Percentiles rank a stretch among this genome's conserved stretches.
Conservation (phyloP, 2,329 filamentous ascomycete species). For the Talaromyces rugulosus region DNA sequence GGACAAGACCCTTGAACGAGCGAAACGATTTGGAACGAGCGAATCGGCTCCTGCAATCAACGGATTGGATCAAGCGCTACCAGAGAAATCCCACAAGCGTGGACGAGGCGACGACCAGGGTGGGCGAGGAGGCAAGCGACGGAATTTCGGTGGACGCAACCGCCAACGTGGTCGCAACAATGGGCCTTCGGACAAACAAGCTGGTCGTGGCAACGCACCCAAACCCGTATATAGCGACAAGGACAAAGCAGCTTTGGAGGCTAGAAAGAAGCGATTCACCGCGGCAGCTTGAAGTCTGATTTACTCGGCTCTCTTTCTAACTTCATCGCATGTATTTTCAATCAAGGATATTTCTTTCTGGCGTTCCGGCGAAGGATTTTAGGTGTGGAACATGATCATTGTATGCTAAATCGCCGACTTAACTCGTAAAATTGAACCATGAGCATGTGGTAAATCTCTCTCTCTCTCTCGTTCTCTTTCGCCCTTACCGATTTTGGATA, state of each 20-base stretch:
- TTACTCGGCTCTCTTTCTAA: background rate
- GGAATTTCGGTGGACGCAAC: conserved; percentile 32
- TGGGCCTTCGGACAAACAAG: conserved; percentile 4
- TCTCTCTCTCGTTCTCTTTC: background rate
- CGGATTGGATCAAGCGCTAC: conserved; percentile 43
- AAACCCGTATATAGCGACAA: conserved; percentile 33
- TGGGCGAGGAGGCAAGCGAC: conserved; percentile 39
- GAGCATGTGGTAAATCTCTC: background rate
- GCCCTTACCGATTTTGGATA: background rate
- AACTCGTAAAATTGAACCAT: background rate
- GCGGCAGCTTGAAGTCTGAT: conserved; percentile 23
- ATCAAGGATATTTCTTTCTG: background rate
- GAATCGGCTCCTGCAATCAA: conserved; percentile 27
- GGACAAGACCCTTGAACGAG: conserved; percentile 42
- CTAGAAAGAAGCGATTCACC: conserved; percentile 46
- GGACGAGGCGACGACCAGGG: conserved; percentile 34
- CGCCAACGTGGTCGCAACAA: conserved; percentile 23
- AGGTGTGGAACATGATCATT: background rate
- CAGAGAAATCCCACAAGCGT: conserved; percentile 40
- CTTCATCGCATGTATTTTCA: background rate
- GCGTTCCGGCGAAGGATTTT: background rate
- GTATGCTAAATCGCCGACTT: background rate
- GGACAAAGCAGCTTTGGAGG: conserved; percentile 42
- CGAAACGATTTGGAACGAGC: conserved; percentile 43
- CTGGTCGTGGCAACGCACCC: conserved; percentile 17